These are phyloP conservation scores for Halophytophthora batemanensis DNA, from an alignment of 352 stramenopile species.

Conservation along the genomic window DNA sequence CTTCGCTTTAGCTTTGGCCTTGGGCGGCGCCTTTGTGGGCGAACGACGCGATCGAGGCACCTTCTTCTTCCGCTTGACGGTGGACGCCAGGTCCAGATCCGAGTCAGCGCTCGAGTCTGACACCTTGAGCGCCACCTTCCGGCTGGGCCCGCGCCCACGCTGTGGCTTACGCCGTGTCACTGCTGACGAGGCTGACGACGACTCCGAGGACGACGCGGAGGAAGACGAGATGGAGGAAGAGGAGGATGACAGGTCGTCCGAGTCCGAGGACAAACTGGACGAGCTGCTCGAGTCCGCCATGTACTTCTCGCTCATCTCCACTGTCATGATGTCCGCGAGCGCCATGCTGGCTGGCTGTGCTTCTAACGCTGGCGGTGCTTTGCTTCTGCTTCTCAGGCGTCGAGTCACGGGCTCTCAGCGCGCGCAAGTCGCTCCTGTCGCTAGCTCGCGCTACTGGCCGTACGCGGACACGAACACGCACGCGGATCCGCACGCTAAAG, in stretches of 20 bases:
- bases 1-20: constrained; percentile 26
- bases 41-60: constrained; percentile 15
- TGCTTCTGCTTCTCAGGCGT: not conserved
- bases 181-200: constrained; percentile 28
- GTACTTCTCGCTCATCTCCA: constrained; percentile 73
- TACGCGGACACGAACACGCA: too few species aligned
- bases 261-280: constrained; percentile 74
- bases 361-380: not conserved
- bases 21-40: constrained; percentile 17
- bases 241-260: constrained; percentile 42
- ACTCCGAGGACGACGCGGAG: constrained; percentile 35
- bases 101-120: constrained; percentile 30
- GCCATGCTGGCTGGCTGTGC: constrained; percentile 37
- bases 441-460: not conserved
- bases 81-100: constrained; percentile 23
- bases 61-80: constrained; percentile 14
- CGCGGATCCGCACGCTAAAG: not conserved
- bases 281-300: constrained; percentile 74
- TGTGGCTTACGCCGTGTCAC: constrained; percentile 23
- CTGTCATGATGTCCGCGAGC: constrained; percentile 69
- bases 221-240: constrained; percentile 41
- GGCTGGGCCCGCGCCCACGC: not conserved
- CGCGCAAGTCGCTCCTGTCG: not conserved
- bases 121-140: constrained; percentile 7
- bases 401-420: too few species aligned